Evolutionary conservation across 306 rosid species (phyloP).

Genomic region (Vigna radiata): DNA sequence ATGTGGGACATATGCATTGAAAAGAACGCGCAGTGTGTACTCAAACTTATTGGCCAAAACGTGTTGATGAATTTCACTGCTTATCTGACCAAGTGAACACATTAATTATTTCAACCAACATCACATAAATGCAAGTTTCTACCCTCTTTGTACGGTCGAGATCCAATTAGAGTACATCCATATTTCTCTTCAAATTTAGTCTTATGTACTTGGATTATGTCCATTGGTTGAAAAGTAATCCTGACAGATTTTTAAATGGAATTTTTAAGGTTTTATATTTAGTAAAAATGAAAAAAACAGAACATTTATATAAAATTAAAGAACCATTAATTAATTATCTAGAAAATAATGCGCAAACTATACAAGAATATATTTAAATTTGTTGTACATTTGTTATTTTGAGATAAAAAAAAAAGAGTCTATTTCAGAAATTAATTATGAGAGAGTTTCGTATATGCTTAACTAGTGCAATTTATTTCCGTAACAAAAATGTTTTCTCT

Average conservation of each 20-base stretch:
- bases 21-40: conserved; percentile 47
- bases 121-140: conserved; percentile 8
- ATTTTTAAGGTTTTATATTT: too few species aligned
- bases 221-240: not conserved
- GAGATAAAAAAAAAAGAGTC: not conserved
- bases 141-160: conserved; percentile 3
- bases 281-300: too few species aligned
- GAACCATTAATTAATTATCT: too few species aligned
- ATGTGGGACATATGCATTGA: conserved; percentile 26
- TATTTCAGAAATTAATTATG: not conserved
- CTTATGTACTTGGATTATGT: not conserved
- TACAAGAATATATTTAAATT: too few species aligned
- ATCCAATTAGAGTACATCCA: not conserved
- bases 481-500: not conserved
- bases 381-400: not conserved
- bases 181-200: conserved; percentile 16
- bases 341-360: too few species aligned
- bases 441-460: not conserved
- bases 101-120: not conserved
- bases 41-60: conserved; percentile 31
- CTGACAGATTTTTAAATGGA: too few species aligned
- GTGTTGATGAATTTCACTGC: conserved; percentile 20
- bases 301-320: too few species aligned
- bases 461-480: not conserved
- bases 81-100: conserved; percentile 17